Percentiles rank a stretch among this genome's conserved stretches.
Evolutionary conservation across 1,284 basidiomycete genomes (phyloP).

Genomic region (Gymnopus androsaceus): DNA sequence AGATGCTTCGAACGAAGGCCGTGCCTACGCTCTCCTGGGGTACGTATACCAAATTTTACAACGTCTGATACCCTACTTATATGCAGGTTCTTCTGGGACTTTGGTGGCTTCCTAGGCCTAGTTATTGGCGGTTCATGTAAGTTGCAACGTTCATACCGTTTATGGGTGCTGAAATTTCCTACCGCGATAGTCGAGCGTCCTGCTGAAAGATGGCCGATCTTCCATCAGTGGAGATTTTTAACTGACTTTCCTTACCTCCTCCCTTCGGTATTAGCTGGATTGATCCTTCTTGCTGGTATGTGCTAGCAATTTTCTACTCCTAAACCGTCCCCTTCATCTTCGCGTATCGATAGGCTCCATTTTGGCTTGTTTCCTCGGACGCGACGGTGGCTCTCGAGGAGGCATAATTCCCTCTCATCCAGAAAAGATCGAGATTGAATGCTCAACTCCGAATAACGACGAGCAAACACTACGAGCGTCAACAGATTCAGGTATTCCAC

Average conservation of each 20-base stretch:
- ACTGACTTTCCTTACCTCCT: constrained; percentile 88
- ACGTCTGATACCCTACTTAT: too few species aligned
- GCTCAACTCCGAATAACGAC: constrained; percentile 29
- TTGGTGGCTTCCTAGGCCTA: constrained; percentile 91
- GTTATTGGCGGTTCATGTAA: constrained; percentile 84
- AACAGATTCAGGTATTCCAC: not conserved
- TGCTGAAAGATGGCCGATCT: constrained; percentile 82
- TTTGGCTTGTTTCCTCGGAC: constrained; percentile 85
- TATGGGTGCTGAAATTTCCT: constrained; percentile 8
- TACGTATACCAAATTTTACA: too few species aligned
- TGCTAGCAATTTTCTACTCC: constrained; percentile 23
- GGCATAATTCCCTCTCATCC: constrained; percentile 77
- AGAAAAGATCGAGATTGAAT: constrained; percentile 61
- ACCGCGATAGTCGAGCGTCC: constrained; percentile 67
- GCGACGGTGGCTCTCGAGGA: constrained; percentile 87
- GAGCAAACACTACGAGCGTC: not conserved
- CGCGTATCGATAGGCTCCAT: constrained; percentile 66
- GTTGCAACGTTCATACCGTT: constrained; percentile 32
- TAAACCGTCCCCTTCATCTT: constrained; percentile 7
- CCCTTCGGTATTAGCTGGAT: constrained; percentile 81
- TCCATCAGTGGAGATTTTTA: constrained; percentile 71
- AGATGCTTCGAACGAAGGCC: constrained; percentile 87
- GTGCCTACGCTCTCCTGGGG: constrained; percentile 93
- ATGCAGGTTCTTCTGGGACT: constrained; percentile 90
- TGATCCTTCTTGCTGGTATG: constrained; percentile 73